A percentile compares a stretch with the other conserved stretches of the same genome.
Conservation (phyloP, 2,329 filamentous ascomycete genomes). For the Zymoseptoria crescenta region DNA sequence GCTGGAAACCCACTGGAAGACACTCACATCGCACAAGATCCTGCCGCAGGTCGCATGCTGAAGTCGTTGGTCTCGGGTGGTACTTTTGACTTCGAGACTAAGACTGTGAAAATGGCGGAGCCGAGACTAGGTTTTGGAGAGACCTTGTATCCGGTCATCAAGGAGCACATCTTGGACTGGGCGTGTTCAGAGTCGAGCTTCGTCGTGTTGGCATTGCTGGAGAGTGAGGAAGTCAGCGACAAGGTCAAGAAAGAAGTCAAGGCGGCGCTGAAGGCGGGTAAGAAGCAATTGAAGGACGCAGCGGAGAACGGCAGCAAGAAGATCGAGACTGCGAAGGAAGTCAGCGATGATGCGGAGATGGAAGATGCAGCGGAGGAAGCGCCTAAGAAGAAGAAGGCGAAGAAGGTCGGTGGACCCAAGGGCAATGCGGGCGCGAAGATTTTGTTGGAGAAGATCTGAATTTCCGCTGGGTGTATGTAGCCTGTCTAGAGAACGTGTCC, state of each 20-base stretch:
- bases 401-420: slow-evolving; percentile 17
- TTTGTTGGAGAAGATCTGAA: slow-evolving; percentile 34
- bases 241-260: slow-evolving; percentile 57
- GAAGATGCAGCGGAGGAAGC: slow-evolving; percentile 60
- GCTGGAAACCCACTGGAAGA: slow-evolving; percentile 35
- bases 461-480: neutral
- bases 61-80: slow-evolving; percentile 88
- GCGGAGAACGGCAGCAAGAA: slow-evolving; percentile 39
- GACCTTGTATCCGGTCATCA: slow-evolving; percentile 73
- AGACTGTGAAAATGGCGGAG: slow-evolving; percentile 61
- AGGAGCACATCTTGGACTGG: slow-evolving; percentile 69
- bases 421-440: slow-evolving; percentile 43
- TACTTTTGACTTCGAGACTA: slow-evolving; percentile 67
- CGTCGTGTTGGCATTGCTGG: slow-evolving; percentile 72
- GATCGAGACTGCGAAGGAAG: slow-evolving; percentile 44
- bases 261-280: slow-evolving; percentile 64
- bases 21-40: slow-evolving; percentile 53
- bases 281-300: slow-evolving; percentile 61
- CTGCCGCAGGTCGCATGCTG: slow-evolving; percentile 70
- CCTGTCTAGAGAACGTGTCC: neutral
- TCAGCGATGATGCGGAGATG: slow-evolving; percentile 66
- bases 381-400: slow-evolving; percentile 41
- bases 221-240: slow-evolving; percentile 59
- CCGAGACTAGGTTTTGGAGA: slow-evolving; percentile 74
- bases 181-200: slow-evolving; percentile 81